Evolutionary conservation across 1,284 basidiomycete genomes (phyloP).

Genomic region (Dichomitus squalens): DNA sequence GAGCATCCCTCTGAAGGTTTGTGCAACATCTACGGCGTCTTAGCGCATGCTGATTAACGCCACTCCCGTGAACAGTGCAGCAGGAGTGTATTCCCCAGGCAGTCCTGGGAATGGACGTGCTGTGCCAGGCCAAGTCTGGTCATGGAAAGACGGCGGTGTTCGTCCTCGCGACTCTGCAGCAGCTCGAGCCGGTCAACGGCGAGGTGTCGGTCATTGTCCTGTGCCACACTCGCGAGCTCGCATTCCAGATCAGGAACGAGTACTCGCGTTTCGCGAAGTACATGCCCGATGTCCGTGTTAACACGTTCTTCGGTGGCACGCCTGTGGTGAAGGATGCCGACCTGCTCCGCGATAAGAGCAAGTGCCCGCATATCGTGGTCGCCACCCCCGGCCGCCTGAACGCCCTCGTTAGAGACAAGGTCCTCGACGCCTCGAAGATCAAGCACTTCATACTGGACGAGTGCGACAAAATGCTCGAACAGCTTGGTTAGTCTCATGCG

Average conservation of each 20-base stretch:
- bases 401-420: slow-evolving; percentile 91
- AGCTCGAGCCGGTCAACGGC: slow-evolving; percentile 97
- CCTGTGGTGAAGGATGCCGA: slow-evolving; percentile 95
- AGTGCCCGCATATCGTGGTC: slow-evolving; percentile 99
- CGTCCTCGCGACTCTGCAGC: slow-evolving; percentile 96
- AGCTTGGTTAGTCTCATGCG: slow-evolving; percentile 95
- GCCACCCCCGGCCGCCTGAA: slow-evolving; percentile 97
- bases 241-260: slow-evolving; percentile 99
- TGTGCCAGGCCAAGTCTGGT: slow-evolving; percentile 99
- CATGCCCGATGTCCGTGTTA: slow-evolving; percentile 98
- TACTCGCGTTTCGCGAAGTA: slow-evolving; percentile 99
- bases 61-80: slow-evolving; percentile 69
- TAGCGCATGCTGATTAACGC: slow-evolving; percentile 3
- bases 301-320: slow-evolving; percentile 98
- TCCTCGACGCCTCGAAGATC: slow-evolving; percentile 89
- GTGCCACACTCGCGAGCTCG: slow-evolving; percentile 99
- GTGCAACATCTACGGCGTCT: slow-evolving; percentile 21
- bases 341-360: slow-evolving; percentile 92
- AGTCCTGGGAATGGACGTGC: slow-evolving; percentile 98
- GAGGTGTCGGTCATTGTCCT: slow-evolving; percentile 98
- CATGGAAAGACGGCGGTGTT: slow-evolving; percentile 99
- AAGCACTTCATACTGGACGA: slow-evolving; percentile 99
- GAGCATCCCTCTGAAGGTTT: slow-evolving; percentile 99
- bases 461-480: slow-evolving; percentile 99
- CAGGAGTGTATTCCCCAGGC: slow-evolving; percentile 99